Evolutionary conservation across 805 yeast species (phyloP).

Genomic region (Metschnikowia bowlesiae): DNA sequence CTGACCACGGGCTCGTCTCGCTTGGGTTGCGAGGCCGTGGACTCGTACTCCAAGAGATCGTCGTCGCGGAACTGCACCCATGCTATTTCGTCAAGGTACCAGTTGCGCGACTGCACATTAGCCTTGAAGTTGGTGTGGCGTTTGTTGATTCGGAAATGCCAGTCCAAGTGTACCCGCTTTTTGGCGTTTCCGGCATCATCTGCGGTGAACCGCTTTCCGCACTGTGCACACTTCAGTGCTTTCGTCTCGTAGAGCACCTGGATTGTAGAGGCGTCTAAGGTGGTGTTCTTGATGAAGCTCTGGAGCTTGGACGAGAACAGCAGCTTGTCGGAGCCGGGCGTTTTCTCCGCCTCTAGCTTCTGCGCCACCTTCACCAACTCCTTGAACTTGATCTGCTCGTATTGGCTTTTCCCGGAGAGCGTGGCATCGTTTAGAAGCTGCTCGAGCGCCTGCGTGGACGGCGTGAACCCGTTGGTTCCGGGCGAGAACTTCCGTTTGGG

Average conservation of each 20-base stretch:
- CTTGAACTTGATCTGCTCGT: slow-evolving; percentile 29
- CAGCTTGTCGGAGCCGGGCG: neutral
- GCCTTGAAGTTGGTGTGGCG: slow-evolving; percentile 40
- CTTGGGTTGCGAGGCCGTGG: slow-evolving; percentile 6
- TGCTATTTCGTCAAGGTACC: slow-evolving; percentile 70
- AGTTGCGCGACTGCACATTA: slow-evolving; percentile 66
- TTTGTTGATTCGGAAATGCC: slow-evolving; percentile 93
- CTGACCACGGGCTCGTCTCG: slow-evolving; percentile 2
- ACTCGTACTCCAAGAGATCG: slow-evolving; percentile 32
- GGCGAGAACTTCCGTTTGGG: slow-evolving; percentile 29
- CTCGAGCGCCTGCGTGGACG: slow-evolving; percentile 13
- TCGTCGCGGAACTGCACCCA: slow-evolving; percentile 78
- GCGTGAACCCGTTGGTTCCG: slow-evolving; percentile 6
- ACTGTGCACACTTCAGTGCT: slow-evolving; percentile 79
- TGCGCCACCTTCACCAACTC: slow-evolving; percentile 28
- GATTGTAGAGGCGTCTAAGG: slow-evolving; percentile 26
- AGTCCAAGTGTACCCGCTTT: slow-evolving; percentile 72
- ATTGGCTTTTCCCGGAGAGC: slow-evolving; percentile 19
- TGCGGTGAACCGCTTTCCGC: slow-evolving; percentile 80
- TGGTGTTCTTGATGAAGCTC: slow-evolving; percentile 34
- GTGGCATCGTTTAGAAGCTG: slow-evolving; percentile 14
- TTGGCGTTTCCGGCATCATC: slow-evolving; percentile 52
- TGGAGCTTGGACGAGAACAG: slow-evolving; percentile 22
- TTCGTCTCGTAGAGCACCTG: slow-evolving; percentile 51
- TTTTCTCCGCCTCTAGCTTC: slow-evolving; percentile 7